Percentiles rank a stretch among this genome's conserved stretches.
Conservation (phyloP, 768 basidiomycete genomes). For the Porpolomopsis calyptriformis region DNA sequence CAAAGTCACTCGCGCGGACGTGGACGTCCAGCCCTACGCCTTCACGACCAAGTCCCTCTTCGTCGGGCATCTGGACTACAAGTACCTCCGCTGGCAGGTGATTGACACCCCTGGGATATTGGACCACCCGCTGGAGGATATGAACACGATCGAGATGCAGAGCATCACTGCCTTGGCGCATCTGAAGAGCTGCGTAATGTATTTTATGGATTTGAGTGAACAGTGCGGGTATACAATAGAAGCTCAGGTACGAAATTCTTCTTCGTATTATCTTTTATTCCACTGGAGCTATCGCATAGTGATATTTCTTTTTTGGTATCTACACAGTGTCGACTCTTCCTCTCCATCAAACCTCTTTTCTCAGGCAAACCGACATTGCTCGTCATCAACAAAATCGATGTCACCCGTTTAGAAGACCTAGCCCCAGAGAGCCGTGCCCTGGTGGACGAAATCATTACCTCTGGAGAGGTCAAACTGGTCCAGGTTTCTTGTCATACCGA, state of each 20-base stretch:
- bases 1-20: slow-evolving; percentile 98
- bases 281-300: slow-evolving; percentile 1
- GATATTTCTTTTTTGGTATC: no score
- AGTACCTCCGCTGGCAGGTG: slow-evolving; percentile 98
- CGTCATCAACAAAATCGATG: slow-evolving; percentile 97
- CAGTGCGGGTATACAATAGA: slow-evolving; percentile 97
- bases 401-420: slow-evolving; percentile 80
- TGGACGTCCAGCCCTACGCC: slow-evolving; percentile 98
- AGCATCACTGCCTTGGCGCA: slow-evolving; percentile 97
- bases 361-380: slow-evolving; percentile 85
- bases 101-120: slow-evolving; percentile 98
- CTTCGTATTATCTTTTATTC: neutral
- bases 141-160: slow-evolving; percentile 99
- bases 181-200: slow-evolving; percentile 85
- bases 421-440: slow-evolving; percentile 62
- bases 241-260: slow-evolving; percentile 60
- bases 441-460: slow-evolving; percentile 78
- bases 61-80: slow-evolving; percentile 97
- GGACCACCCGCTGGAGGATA: slow-evolving; percentile 96
- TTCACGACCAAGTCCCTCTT: slow-evolving; percentile 99
- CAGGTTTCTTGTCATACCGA: slow-evolving; percentile 93
- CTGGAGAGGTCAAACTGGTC: slow-evolving; percentile 60
- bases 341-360: slow-evolving; percentile 98
- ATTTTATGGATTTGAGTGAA: slow-evolving; percentile 98
- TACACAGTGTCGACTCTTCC: slow-evolving; percentile 99